Evolutionary conservation across 2,329 filamentous ascomycete species (phyloP).

Genomic region (Hyphodiscus sp.): DNA sequence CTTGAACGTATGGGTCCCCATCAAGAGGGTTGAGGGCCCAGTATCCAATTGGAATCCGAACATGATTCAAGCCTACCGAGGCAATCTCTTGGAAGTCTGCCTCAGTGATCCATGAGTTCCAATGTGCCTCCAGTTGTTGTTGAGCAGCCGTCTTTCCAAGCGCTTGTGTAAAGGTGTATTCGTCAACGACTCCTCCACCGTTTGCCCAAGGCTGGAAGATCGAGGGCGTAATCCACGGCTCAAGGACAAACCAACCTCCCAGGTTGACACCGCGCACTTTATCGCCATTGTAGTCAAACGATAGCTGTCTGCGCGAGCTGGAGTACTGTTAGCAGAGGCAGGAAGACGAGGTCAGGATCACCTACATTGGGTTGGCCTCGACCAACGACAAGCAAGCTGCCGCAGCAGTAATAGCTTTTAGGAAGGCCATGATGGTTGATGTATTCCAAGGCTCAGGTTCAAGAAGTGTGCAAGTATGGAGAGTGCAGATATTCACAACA

Average conservation of each 20-base stretch:
- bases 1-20: slow-evolving; percentile 55
- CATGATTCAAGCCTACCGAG: slow-evolving; percentile 49
- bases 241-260: slow-evolving; percentile 40
- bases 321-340: slow-evolving; percentile 3
- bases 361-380: slow-evolving; percentile 19
- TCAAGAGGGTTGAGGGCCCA: slow-evolving; percentile 51
- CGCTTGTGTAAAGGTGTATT: slow-evolving; percentile 33
- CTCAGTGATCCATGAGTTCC: slow-evolving; percentile 47
- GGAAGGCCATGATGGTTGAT: slow-evolving; percentile 6
- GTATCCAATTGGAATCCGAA: slow-evolving; percentile 60
- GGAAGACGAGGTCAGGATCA: neutral
- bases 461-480: neutral
- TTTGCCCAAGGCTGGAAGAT: slow-evolving; percentile 37
- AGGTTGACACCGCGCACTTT: slow-evolving; percentile 60
- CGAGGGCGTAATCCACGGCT: slow-evolving; percentile 50
- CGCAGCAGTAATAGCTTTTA: slow-evolving; percentile 14
- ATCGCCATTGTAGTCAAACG: slow-evolving; percentile 45
- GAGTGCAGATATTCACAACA: neutral
- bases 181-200: slow-evolving; percentile 28
- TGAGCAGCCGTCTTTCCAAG: slow-evolving; percentile 41
- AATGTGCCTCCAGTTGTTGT: slow-evolving; percentile 45
- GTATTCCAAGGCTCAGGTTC: neutral
- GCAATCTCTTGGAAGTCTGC: slow-evolving; percentile 37
- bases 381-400: slow-evolving; percentile 11
- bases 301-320: slow-evolving; percentile 24